Percentiles rank a stretch among this genome's conserved stretches.
Evolutionary conservation across 164 flowering plant species (phyloP).

Genomic region (Brasenia schreberi): DNA sequence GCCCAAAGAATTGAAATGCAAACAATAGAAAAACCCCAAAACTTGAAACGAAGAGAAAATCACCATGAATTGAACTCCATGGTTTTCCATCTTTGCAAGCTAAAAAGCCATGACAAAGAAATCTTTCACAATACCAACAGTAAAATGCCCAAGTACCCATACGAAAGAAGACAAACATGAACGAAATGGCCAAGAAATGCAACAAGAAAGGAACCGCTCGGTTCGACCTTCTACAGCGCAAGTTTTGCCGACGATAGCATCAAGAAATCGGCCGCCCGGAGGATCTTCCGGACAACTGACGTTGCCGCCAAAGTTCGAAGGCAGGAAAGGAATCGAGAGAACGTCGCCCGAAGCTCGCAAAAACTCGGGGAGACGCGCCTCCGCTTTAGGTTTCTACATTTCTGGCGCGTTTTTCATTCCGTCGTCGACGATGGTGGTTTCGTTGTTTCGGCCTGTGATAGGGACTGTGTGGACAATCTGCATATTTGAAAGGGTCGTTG

Average conservation of each 20-base stretch:
- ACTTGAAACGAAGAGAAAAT: too few relatives aligned
- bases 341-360: neutral
- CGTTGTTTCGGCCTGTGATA: too few relatives aligned
- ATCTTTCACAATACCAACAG: neutral
- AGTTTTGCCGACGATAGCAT: neutral
- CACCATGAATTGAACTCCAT: too few relatives aligned
- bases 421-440: too few relatives aligned
- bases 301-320: neutral
- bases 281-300: neutral
- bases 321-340: neutral
- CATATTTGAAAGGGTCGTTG: too few relatives aligned
- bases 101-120: neutral
- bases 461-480: too few relatives aligned
- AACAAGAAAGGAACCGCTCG: neutral
- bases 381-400: neutral
- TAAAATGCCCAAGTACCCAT: neutral
- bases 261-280: neutral
- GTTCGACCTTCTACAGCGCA: neutral
- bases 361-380: neutral
- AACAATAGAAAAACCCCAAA: too few relatives aligned
- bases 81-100: neutral
- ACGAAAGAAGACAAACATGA: neutral
- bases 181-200: neutral
- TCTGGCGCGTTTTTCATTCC: neutral
- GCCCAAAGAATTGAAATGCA: neutral